Conservation (phyloP, 345 rosid genomes). For the Acer campestre region DNA sequence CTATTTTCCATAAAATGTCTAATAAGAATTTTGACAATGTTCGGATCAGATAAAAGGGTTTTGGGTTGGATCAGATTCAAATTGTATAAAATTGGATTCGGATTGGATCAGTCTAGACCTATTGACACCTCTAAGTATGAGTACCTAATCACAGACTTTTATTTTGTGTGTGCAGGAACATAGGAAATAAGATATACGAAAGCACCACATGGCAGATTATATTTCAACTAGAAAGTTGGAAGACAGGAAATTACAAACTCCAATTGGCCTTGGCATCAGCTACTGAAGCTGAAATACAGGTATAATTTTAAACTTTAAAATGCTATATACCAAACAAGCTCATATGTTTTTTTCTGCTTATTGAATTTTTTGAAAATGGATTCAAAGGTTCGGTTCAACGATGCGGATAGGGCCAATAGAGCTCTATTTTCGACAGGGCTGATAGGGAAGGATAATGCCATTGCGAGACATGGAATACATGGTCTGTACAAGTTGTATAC, state of each 20-base stretch:
- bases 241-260: conserved; percentile 54
- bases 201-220: conserved; percentile 73
- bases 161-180: conserved; percentile 30
- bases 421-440: conserved; percentile 51
- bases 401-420: neutral
- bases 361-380: neutral
- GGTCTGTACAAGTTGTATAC: conserved; percentile 71
- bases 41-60: no score
- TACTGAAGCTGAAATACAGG: conserved; percentile 48
- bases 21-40: no score
- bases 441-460: conserved; percentile 75
- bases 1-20: no score
- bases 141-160: neutral
- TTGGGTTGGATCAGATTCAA: no score
- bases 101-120: no score
- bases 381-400: conserved; percentile 60
- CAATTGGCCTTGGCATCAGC: conserved; percentile 79
- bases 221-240: conserved; percentile 41
- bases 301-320: neutral
- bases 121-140: no score
- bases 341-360: neutral
- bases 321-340: neutral
- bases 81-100: no score
- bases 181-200: conserved; percentile 29
- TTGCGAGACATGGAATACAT: conserved; percentile 88